phyloP scores from a whole-genome alignment of 2,329 filamentous ascomycete species.

The Epichloe sylvatica region DNA sequence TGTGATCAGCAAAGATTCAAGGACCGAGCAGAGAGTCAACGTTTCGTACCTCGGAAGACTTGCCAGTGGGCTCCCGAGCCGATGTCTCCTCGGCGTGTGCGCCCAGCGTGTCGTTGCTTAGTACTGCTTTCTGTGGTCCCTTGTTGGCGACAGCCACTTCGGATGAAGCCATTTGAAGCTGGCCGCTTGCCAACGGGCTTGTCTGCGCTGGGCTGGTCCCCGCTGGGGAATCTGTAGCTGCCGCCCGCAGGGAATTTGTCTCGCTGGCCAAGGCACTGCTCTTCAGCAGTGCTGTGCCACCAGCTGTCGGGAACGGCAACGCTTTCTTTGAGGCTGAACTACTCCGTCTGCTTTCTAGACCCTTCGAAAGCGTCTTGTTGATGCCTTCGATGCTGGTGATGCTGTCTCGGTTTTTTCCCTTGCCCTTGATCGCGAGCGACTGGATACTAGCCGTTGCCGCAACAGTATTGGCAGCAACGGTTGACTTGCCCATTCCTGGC shows the following conservation, averaged over 20 bases:
- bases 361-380: slow-evolving; percentile 69
- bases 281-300: slow-evolving; percentile 28
- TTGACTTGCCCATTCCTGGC: slow-evolving; percentile 80
- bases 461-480: slow-evolving; percentile 74
- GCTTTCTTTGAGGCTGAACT: slow-evolving; percentile 76
- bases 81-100: slow-evolving; percentile 15
- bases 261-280: slow-evolving; percentile 42
- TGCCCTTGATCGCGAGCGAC: slow-evolving; percentile 31
- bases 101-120: slow-evolving; percentile 6
- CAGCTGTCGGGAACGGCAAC: slow-evolving; percentile 36
- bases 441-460: slow-evolving; percentile 68
- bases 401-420: slow-evolving; percentile 30
- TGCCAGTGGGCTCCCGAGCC: slow-evolving; percentile 11
- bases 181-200: slow-evolving; percentile 12
- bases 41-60: slow-evolving; percentile 38
- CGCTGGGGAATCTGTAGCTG: slow-evolving; percentile 27
- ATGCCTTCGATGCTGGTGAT: slow-evolving; percentile 54
- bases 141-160: slow-evolving; percentile 1
- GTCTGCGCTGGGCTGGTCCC: slow-evolving; percentile 28
- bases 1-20: slow-evolving; percentile 13
- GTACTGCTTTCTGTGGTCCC: background rate
- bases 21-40: slow-evolving; percentile 39
- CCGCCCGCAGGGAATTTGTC: slow-evolving; percentile 43
- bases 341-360: slow-evolving; percentile 78
- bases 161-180: slow-evolving; percentile 10